Percentiles rank a stretch among this genome's conserved stretches.
phyloP scores from a whole-genome alignment of 805 yeast genomes.

The Candida palmyrensis region DNA sequence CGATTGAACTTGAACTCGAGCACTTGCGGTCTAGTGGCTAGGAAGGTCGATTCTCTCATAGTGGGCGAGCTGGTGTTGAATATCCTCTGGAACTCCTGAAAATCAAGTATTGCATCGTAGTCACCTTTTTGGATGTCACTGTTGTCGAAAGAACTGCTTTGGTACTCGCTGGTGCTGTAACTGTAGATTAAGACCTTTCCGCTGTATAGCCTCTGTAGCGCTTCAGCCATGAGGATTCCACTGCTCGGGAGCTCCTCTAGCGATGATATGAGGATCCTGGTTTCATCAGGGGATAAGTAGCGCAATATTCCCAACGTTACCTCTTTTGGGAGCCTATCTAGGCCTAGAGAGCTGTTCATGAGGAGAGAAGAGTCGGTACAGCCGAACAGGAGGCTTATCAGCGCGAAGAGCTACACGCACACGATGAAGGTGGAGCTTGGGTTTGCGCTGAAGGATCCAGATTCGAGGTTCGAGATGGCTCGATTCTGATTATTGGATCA shows the following conservation, averaged over 20 bases:
- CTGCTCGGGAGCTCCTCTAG: not conserved
- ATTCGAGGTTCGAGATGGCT: too few relatives aligned
- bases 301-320: constrained; percentile 12
- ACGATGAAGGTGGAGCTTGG: too few relatives aligned
- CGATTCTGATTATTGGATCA: too few relatives aligned
- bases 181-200: constrained; percentile 6
- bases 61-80: too few relatives aligned
- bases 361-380: too few relatives aligned
- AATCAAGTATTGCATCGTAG: not conserved
- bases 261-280: constrained; percentile 4
- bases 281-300: constrained; percentile 11
- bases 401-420: too few relatives aligned
- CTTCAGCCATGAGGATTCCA: not conserved
- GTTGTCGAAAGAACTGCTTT: not conserved
- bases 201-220: constrained; percentile 7
- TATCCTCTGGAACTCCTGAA: not conserved
- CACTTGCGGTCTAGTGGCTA: constrained; percentile 14
- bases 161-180: constrained; percentile 2
- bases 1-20: constrained; percentile 18
- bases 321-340: constrained; percentile 12
- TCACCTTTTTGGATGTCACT: not conserved
- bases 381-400: too few relatives aligned
- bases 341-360: not conserved
- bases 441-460: too few relatives aligned
- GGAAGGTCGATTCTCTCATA: constrained; percentile 4